Evolutionary conservation across 768 basidiomycete genomes (phyloP), one percentile per base, ranked within the genome.

Genomic region (Russula olivacea): DNA sequence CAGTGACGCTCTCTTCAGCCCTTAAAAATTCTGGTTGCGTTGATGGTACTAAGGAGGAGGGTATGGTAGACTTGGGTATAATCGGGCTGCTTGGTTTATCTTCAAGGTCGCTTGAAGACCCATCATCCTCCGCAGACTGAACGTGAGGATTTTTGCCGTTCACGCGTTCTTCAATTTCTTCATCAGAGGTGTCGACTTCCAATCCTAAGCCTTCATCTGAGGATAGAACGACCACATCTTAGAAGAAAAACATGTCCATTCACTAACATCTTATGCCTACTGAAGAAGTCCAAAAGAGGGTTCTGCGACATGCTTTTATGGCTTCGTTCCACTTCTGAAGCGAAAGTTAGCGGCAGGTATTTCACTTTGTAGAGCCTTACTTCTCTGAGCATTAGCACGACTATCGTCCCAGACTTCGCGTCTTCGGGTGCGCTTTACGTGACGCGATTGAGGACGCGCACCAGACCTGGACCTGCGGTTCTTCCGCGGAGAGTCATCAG

Each of bases 401-500:
- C 58, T 59, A 21, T 45, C 34, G 3, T 54, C 52, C 19, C 55
- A 3, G 28, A 17, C 30, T 11, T 57, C 49, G 41, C 38, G 38
- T 30, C 67, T 61, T 41, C 58, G 25, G 2, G 15, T 47, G n/a
- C 61, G 59, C 52, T 59, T 64, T 41, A 43, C 23, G 34, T 34
- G 53, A 53, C n/a, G 38, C 21, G 41, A 11, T 12, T 36, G 40
- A 41, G 17, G 25, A 36, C 23, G 49, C 38, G 47, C 23, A 8
- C 41, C 28, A 32, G 51, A 41, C 47, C 40, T 54, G 19, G 43
- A 59, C 55, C 73, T 75, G 28, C 64, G 68, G 38, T 71, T 68
- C 59, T 74, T 76, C 62, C 65, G 68, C 0, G 61, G 55, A 60
- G 64, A 59, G 70, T 77, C 53, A 59, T 69, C 52, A 58, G 76